phyloP scores from a whole-genome alignment of 768 basidiomycete genomes.

The Kwoniella mangroviensis region DNA sequence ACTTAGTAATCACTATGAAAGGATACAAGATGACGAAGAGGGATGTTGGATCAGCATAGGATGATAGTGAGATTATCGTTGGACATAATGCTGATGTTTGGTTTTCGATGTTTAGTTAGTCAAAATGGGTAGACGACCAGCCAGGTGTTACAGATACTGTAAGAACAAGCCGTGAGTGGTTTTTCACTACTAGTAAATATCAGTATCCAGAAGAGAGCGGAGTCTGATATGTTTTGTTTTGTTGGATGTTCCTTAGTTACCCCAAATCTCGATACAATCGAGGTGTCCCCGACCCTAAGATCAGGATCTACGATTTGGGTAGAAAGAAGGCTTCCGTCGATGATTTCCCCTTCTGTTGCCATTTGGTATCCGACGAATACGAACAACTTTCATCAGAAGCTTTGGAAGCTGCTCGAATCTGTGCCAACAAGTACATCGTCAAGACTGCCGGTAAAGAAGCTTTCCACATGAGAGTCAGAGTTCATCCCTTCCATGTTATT shows the following conservation, averaged over 20 bases:
- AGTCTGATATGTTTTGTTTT: neutral
- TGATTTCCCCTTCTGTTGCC: conserved; percentile 92
- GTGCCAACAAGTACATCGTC: conserved; percentile 99
- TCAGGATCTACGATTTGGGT: conserved; percentile 93
- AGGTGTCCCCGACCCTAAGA: conserved; percentile 94
- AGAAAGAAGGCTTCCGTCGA: conserved; percentile 95
- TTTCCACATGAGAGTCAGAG: conserved; percentile 96
- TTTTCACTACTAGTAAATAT: too few species aligned
- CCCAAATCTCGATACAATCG: conserved; percentile 78
- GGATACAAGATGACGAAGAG: conserved; percentile 3
- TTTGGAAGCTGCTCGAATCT: conserved; percentile 96
- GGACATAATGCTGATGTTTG: neutral
- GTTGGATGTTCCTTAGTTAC: conserved; percentile 38
- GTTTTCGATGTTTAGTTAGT: conserved; percentile 27
- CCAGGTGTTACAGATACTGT: conserved; percentile 98
- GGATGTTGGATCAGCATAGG: conserved; percentile 7
- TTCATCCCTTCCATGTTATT: conserved; percentile 97
- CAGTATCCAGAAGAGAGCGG: too few species aligned
- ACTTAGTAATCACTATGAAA: neutral
- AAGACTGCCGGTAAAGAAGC: conserved; percentile 98
- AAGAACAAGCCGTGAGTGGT: conserved; percentile 84
- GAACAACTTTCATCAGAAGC: conserved; percentile 95
- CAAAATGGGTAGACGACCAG: conserved; percentile 94
- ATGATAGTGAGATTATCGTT: neutral
- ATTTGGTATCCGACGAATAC: conserved; percentile 96